phyloP scores from a whole-genome alignment of 208 protist genomes.

The Crithidia sp. region DNA sequence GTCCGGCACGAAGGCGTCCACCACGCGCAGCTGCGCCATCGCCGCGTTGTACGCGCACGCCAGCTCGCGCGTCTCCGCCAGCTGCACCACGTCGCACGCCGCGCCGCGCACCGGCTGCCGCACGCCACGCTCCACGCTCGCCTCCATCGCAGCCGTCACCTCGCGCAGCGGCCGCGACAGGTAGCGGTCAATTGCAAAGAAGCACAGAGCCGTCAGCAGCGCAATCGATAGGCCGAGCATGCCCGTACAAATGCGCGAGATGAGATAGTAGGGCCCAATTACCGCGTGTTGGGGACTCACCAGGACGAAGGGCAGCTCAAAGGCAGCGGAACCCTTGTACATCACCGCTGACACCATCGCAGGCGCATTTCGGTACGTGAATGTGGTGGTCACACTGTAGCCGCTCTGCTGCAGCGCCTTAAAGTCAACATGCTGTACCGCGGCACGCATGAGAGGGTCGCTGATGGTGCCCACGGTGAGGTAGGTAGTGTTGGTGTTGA shows the following conservation, averaged over 20 bases:
- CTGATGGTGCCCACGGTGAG: constrained; percentile 24
- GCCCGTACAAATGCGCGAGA: background rate
- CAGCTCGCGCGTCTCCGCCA: constrained; percentile 18
- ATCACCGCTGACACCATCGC: constrained; percentile 12
- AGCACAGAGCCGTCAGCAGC: constrained; percentile 9
- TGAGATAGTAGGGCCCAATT: background rate
- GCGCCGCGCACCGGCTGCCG: constrained; percentile 6
- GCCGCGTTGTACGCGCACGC: constrained; percentile 23
- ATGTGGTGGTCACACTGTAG: constrained; percentile 3
- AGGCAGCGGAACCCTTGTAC: background rate
- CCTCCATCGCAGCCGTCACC: constrained; percentile 5
- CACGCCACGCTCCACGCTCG: constrained; percentile 11
- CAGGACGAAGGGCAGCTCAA: constrained; percentile 11
- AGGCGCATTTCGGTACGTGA: constrained; percentile 2
- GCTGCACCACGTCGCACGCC: constrained; percentile 8
- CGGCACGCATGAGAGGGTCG: constrained; percentile 41
- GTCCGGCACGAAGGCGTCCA: constrained; percentile 31
- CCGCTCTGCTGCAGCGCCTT: constrained; percentile 1
- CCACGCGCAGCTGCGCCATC: constrained; percentile 22
- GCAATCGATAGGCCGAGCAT: background rate
- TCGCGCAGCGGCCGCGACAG: constrained; percentile 17
- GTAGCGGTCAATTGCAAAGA: constrained; percentile 4
- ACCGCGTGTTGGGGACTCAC: constrained; percentile 1
- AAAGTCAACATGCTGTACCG: constrained; percentile 35
- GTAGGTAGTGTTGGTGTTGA: constrained; percentile 1